A percentile compares a stretch with the other conserved stretches of the same genome.
Evolutionary conservation across 192 early-diverging fungal genomes (phyloP).

Genomic region (Podila horticola): DNA sequence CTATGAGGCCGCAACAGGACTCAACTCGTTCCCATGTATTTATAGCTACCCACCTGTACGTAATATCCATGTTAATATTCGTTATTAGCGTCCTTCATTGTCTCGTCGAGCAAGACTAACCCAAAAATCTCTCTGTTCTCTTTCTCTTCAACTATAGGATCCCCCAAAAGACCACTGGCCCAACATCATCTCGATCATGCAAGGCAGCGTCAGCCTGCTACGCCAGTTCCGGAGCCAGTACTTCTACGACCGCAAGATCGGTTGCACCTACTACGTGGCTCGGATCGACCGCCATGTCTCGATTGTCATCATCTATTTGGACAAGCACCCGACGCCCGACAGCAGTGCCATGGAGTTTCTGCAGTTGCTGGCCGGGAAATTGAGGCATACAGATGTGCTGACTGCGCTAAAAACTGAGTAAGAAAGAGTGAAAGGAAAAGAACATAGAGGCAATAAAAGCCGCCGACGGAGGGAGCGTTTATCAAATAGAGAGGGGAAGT

Average conservation of each 20-base stretch:
- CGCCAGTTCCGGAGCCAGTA: slow-evolving; percentile 51
- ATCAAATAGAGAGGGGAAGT: not conserved
- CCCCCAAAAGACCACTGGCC: slow-evolving; percentile 61
- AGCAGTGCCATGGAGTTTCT: slow-evolving; percentile 57
- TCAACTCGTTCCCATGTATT: slow-evolving; percentile 66
- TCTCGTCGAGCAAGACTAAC: not conserved
- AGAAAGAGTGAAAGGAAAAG: not conserved
- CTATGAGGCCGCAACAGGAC: slow-evolving; percentile 61
- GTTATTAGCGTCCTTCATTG: not conserved
- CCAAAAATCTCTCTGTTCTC: too few species aligned
- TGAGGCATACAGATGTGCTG: slow-evolving; percentile 37
- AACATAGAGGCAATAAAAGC: not conserved
- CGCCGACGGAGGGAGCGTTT: not conserved
- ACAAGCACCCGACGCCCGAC: slow-evolving; percentile 57
- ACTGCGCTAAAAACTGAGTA: slow-evolving; percentile 26
- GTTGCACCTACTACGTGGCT: slow-evolving; percentile 61
- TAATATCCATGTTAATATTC: not conserved
- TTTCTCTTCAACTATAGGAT: too few species aligned
- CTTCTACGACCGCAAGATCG: slow-evolving; percentile 62
- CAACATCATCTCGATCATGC: slow-evolving; percentile 65
- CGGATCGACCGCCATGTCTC: slow-evolving; percentile 59
- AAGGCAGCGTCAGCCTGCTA: slow-evolving; percentile 53
- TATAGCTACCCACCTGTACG: slow-evolving; percentile 60
- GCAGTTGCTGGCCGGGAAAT: slow-evolving; percentile 30
- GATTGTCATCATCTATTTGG: slow-evolving; percentile 61